Evolutionary conservation across 768 basidiomycete genomes (phyloP), one percentile per base, ranked within the genome.

Genomic region (Obba rivulosa): DNA sequence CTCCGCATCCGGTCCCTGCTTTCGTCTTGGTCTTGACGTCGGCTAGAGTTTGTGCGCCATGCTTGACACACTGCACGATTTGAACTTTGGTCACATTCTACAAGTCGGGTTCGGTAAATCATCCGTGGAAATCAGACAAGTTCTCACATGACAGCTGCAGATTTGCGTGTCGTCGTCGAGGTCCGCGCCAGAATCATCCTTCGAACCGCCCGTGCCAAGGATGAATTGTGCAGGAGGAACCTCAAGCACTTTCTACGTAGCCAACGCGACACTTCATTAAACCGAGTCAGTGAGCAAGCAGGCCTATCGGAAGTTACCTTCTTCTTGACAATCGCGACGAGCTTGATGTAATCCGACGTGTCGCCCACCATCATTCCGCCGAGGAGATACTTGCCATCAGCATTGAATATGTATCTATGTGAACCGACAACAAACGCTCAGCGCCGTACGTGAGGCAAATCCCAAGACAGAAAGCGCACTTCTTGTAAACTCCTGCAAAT

Each of bases 351-450:
- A 58, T 84, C 81, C 34, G 69, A 71, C 9, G 78, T 78, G 57
- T 85, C 83, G 2, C 85, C 86, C n/a, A 89, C 76, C 83, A 87
- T 84, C 77, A 86, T 85, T 3, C 86, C 86, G 11, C 86, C 86
- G 3, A 89, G 65, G 11, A 89, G 69, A 54, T 83, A 74, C 62
- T 82, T 80, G 10, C 85, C 86, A 57, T 87, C 83, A 8, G 73
- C 73, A 10, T 75, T 81, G 61, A 87, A 87, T 37, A 87, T 77
- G 52, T 84, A 86, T 58, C 72, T 73, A 43, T 8, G 23, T 20
- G 37, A 39, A 16, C 5, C 8, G 4, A 37, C 13, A 23, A 23
- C 28, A 23, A 22, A 16, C 39, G 22, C 18, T 35, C 24, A 3
- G 18, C 10, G n/a, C 16, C 42, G 34, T 36, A 25, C 40, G 39